Percentiles rank a stretch among this genome's conserved stretches.
Conservation (phyloP, 805 yeast species). For the Metschnikowia shivogae region DNA sequence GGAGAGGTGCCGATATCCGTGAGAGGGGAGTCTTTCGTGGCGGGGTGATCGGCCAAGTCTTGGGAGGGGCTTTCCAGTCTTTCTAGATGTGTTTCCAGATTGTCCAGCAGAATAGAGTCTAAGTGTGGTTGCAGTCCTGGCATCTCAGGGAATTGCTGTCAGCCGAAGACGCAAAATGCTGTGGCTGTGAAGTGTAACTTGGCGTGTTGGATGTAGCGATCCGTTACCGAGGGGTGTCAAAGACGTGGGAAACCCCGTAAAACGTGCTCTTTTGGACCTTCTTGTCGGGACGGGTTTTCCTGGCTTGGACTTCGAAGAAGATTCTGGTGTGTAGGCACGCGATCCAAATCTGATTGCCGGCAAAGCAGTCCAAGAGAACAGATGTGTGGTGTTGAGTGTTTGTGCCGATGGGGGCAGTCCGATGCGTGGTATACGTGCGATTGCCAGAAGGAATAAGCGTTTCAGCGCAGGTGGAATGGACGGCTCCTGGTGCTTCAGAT, state of each 20-base stretch:
- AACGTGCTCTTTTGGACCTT: background rate
- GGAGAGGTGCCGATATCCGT: slow-evolving; percentile 42
- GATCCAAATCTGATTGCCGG: no score
- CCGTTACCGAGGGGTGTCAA: background rate
- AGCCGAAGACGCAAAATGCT: background rate
- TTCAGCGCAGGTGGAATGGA: background rate
- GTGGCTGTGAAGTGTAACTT: background rate
- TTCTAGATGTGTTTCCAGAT: slow-evolving; percentile 1
- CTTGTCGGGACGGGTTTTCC: background rate
- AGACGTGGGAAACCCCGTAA: background rate
- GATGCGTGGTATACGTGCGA: background rate
- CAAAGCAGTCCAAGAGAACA: background rate
- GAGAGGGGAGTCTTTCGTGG: slow-evolving; percentile 35
- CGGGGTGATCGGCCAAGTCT: slow-evolving; percentile 6
- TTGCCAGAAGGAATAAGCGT: background rate
- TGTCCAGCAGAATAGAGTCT: slow-evolving; percentile 4
- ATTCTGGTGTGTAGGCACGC: background rate
- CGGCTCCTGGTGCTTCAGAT: background rate
- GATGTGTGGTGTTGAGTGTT: background rate
- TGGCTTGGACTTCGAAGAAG: background rate
- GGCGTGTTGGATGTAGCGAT: background rate
- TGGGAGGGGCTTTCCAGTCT: slow-evolving; percentile 5
- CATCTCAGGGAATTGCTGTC: background rate
- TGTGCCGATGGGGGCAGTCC: background rate
- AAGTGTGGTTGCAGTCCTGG: slow-evolving; percentile 2